Conservation (phyloP, 768 basidiomycete species). For the Pleurotus citrinopileatus region DNA sequence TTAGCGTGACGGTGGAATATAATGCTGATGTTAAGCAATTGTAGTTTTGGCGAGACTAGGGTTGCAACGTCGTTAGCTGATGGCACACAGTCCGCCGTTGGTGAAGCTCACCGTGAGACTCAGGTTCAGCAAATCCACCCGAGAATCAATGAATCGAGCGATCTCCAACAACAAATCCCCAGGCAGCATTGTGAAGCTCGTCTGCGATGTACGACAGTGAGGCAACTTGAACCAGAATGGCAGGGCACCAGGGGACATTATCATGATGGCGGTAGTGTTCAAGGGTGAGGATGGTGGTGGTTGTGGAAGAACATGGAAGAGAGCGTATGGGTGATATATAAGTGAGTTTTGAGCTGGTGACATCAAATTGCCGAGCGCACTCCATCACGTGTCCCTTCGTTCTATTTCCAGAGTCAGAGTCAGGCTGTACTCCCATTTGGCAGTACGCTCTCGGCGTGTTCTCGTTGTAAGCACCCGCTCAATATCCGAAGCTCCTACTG, state of each 20-base stretch:
- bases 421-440: background rate
- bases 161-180: conserved; percentile 70
- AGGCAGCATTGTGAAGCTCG: conserved; percentile 30
- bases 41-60: conserved; percentile 56
- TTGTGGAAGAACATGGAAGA: background rate
- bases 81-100: background rate
- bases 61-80: background rate
- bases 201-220: background rate
- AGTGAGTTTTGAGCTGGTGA: background rate
- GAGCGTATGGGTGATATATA: conserved; percentile 1
- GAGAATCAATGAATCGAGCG: conserved; percentile 48
- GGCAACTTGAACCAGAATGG: background rate
- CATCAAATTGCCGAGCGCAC: background rate
- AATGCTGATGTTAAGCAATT: conserved; percentile 51
- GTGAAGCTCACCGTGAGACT: conserved; percentile 49
- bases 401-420: background rate
- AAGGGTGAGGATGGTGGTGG: background rate
- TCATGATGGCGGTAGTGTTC: background rate
- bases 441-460: too few species aligned
- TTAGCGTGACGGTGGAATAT: conserved; percentile 56
- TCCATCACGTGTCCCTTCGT: background rate
- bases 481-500: background rate
- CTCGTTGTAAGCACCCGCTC: background rate
- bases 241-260: background rate
- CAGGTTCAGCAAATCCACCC: conserved; percentile 55